These are phyloP conservation scores for Corymbia citriodora DNA, from an alignment of 441 rosid genomes.

Conservation along the genomic window DNA sequence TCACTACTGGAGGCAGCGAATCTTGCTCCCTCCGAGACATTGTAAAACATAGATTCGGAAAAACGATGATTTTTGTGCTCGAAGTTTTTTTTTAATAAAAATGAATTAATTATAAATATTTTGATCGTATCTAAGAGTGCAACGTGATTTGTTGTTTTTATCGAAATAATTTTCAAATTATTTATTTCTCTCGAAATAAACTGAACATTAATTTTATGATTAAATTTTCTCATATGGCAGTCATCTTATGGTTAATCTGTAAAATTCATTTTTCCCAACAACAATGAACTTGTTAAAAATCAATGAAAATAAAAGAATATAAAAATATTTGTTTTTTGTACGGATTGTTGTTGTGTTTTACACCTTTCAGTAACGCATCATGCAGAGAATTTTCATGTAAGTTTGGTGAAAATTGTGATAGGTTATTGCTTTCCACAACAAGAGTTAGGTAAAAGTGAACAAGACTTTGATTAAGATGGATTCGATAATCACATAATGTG, in stretches of 20 bases:
- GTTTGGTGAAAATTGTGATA: neutral
- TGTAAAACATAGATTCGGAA: neutral
- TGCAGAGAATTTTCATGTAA: accelerated
- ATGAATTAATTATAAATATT: neutral
- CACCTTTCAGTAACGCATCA: accelerated
- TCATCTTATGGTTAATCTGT: accelerated
- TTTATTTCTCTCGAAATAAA: neutral
- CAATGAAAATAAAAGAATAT: neutral
- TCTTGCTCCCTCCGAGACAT: neutral
- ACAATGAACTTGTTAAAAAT: neutral
- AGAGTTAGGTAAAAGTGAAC: too few species aligned
- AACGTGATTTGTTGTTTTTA: neutral
- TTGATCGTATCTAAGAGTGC: neutral
- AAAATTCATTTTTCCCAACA: neutral
- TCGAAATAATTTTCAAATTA: neutral
- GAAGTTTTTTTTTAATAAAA: neutral
- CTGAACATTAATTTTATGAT: neutral
- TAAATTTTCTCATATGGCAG: neutral
- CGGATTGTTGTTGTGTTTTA: neutral
- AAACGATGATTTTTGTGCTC: neutral
- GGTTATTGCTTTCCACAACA: neutral
- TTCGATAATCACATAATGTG: neutral
- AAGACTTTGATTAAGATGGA: too few species aligned
- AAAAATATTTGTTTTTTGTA: neutral
- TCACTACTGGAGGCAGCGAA: neutral